A percentile compares a stretch with the other conserved stretches of the same genome.
phyloP scores from a whole-genome alignment of 106 monocot genomes.

The Dioscorea zingiberensis region DNA sequence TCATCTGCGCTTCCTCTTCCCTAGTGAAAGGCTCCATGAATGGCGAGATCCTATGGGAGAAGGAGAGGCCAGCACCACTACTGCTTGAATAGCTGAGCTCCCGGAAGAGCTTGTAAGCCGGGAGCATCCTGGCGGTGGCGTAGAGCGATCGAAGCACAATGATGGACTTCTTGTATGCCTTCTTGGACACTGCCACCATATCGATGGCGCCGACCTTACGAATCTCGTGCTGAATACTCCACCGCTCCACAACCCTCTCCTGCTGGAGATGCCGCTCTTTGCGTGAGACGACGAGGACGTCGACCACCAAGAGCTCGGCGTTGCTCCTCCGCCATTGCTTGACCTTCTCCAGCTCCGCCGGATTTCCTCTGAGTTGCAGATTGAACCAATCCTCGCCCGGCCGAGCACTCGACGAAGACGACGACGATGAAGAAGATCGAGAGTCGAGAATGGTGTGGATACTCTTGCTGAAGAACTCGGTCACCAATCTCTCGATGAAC shows the following conservation, averaged over 20 bases:
- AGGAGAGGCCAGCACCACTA: slow-evolving; percentile 50
- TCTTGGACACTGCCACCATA: no score
- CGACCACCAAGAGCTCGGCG: slow-evolving; percentile 55
- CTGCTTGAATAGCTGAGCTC: slow-evolving; percentile 49
- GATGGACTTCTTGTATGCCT: slow-evolving; percentile 36
- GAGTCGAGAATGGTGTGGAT: slow-evolving; percentile 68
- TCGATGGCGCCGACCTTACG: no score
- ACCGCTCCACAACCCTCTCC: slow-evolving; percentile 49
- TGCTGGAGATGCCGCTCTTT: background rate
- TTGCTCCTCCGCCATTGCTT: slow-evolving; percentile 62
- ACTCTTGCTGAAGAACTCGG: slow-evolving; percentile 66
- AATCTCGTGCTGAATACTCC: no score
- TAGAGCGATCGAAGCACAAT: slow-evolving; percentile 73
- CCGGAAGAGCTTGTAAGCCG: slow-evolving; percentile 71
- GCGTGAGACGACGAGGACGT: slow-evolving; percentile 32
- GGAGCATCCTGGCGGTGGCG: slow-evolving; percentile 59
- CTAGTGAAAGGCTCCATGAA: slow-evolving; percentile 65
- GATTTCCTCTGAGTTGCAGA: slow-evolving; percentile 43
- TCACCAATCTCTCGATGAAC: slow-evolving; percentile 59
- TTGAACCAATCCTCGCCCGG: slow-evolving; percentile 65
- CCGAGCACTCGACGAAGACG: slow-evolving; percentile 27
- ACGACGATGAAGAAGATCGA: slow-evolving; percentile 41
- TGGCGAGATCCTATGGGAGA: slow-evolving; percentile 68
- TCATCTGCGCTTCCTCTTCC: slow-evolving; percentile 64
- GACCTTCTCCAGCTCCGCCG: slow-evolving; percentile 52